A percentile compares a stretch with the other conserved stretches of the same genome.
Conservation (phyloP, 2,329 filamentous ascomycete species). For the Cercospora janseana region DNA sequence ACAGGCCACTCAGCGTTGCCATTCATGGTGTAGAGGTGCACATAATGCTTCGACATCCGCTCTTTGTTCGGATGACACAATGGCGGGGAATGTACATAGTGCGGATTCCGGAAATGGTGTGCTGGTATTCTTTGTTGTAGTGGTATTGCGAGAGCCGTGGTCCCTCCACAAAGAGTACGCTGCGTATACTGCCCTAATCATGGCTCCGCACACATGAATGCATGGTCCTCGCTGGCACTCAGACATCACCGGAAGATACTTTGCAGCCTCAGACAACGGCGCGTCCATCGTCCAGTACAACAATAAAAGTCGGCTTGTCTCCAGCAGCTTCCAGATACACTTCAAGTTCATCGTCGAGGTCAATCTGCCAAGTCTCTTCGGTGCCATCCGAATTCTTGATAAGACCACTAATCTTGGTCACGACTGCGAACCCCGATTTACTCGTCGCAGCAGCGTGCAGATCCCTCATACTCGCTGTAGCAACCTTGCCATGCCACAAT, state of each 20-base stretch:
- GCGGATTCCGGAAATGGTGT: not conserved
- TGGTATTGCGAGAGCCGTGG: too few relatives aligned
- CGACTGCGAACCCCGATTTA: conserved; percentile 48
- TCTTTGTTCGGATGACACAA: not conserved
- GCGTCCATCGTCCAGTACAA: conserved; percentile 31
- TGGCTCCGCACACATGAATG: too few relatives aligned
- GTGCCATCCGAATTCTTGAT: conserved; percentile 46
- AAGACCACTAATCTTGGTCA: conserved; percentile 22
- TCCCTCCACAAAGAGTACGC: too few relatives aligned
- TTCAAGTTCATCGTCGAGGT: conserved; percentile 67
- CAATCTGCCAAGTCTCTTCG: conserved; percentile 64
- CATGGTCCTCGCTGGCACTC: too few relatives aligned
- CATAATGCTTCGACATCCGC: not conserved
- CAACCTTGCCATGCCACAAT: conserved; percentile 67
- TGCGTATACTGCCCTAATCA: too few relatives aligned
- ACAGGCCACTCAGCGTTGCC: too few relatives aligned
- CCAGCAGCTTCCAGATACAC: conserved; percentile 66
- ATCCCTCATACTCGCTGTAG: conserved; percentile 58
- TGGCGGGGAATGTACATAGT: not conserved
- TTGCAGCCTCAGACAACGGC: not conserved
- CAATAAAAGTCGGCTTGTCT: conserved; percentile 54
- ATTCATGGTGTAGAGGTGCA: not conserved
- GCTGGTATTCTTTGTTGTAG: not conserved
- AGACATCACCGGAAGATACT: too few relatives aligned
- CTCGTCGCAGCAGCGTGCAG: conserved; percentile 60